These are phyloP conservation scores for Cyclotella kingstonii DNA, from an alignment of 108 stramenopile genomes.

Conservation along the genomic window DNA sequence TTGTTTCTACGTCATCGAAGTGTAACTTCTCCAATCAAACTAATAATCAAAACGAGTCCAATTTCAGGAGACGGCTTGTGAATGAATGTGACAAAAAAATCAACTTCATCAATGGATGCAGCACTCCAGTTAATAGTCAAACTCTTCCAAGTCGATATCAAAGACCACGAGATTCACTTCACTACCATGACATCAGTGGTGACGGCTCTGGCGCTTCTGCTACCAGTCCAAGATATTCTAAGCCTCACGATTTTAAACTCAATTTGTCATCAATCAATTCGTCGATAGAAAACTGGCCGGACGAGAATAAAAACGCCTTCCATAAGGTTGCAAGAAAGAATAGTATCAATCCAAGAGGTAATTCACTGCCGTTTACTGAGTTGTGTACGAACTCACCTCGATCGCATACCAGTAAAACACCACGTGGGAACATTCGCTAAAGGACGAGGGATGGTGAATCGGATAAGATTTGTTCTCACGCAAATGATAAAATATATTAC, in stretches of 20 bases:
- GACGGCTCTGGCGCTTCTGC: background rate
- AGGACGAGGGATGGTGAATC: too few relatives aligned
- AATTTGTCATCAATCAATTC: background rate
- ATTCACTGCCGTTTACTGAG: constrained; percentile 1
- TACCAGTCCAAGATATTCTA: background rate
- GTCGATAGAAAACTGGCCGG: background rate
- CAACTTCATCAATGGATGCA: background rate
- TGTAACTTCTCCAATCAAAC: too few relatives aligned
- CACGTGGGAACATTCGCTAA: background rate
- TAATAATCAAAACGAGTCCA: too few relatives aligned
- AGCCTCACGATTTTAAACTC: background rate
- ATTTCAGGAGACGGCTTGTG: too few relatives aligned
- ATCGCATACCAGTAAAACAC: background rate
- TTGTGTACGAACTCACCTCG: background rate
- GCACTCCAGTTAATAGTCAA: background rate
- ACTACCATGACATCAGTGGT: background rate
- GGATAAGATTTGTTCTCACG: too few relatives aligned
- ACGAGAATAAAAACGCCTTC: background rate
- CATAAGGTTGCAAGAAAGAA: background rate
- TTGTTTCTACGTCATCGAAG: too few relatives aligned
- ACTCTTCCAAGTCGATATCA: constrained; percentile 4
- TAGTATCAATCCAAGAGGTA: constrained; percentile 2
- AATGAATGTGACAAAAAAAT: background rate
- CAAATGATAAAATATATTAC: too few relatives aligned
- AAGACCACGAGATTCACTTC: constrained; percentile 11